Evolutionary conservation across 1,284 basidiomycete genomes (phyloP), one percentile per base, ranked within the genome.

Genomic region (Earliella scabrosa): DNA sequence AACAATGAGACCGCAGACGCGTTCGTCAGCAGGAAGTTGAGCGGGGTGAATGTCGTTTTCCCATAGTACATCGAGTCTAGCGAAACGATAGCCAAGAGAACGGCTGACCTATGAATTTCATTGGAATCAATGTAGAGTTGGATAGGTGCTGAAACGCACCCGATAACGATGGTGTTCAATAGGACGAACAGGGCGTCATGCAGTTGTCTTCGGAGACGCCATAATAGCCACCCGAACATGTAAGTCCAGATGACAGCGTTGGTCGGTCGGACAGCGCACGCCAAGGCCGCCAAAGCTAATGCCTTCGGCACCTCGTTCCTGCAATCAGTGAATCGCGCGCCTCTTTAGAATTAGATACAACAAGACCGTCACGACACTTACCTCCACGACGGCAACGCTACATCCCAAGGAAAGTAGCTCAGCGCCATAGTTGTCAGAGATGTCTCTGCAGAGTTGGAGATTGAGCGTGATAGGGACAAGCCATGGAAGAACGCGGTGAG

Each of bases 391-490:
- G 58, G 20, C n/a, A 35, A 14, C 4, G 41, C 69, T 11, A 73
- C 59, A 57, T 82, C 74, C 89, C 88, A 92, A 1, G 89, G 95
- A 75, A 93, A 98, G 68, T 83, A 84, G 23, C 78, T 80, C 47
- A 98, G 79, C 0, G 95, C 95, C 34, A 90, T 74, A 0, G 87
- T 87, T 0, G 91, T 92, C 38, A 99, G 73, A 0, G 92, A 86
- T 0, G 95, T 95, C 70, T 99, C 97, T 20, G 95, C 75, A 5
- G 95, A 96, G 69, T 98, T 99, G 14, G 95, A 97, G 35, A 99
- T 78, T 0, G 95, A 93, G 20, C 97, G 83, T 4, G 94, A 90
- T 11, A 97, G 78, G 1, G 93, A 86, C 51, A 97, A 80, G 0
- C 85, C 85, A 68, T 97, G 84, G 76, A 98, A 99, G 64, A 97